Percentiles rank a stretch among this genome's conserved stretches.
These are phyloP conservation scores for Cadophora luteo-olivacea DNA, from an alignment of 2,329 filamentous ascomycete species.

Conservation along the genomic window DNA sequence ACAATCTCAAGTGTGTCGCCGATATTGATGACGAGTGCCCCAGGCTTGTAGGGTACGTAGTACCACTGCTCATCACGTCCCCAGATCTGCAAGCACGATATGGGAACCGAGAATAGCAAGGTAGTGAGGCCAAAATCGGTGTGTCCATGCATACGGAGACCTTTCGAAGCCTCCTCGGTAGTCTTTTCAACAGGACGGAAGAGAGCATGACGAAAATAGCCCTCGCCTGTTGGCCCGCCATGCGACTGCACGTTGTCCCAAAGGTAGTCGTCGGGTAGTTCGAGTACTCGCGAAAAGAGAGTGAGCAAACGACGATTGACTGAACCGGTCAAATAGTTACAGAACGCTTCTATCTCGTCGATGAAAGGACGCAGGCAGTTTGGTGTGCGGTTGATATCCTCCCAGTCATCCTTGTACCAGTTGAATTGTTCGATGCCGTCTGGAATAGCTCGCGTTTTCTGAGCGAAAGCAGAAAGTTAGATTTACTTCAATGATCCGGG, in stretches of 20 bases:
- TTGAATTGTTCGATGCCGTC: slow-evolving; percentile 62
- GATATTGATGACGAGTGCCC: slow-evolving; percentile 55
- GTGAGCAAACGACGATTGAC: slow-evolving; percentile 53
- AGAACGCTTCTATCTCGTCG: slow-evolving; percentile 55
- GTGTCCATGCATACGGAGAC: slow-evolving; percentile 54
- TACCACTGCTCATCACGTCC: slow-evolving; percentile 53
- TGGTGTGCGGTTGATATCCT: slow-evolving; percentile 51
- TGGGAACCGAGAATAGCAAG: slow-evolving; percentile 53
- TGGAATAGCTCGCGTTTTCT: slow-evolving; percentile 50
- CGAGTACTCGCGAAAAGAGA: slow-evolving; percentile 52
- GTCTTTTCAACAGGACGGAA: slow-evolving; percentile 47
- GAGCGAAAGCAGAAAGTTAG: slow-evolving; percentile 1
- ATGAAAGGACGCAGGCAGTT: slow-evolving; percentile 55
- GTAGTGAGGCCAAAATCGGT: slow-evolving; percentile 56
- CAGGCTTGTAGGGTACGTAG: slow-evolving; percentile 51
- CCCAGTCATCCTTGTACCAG: slow-evolving; percentile 56
- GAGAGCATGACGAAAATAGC: slow-evolving; percentile 54
- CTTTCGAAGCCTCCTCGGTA: slow-evolving; percentile 45
- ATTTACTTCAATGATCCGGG: background rate
- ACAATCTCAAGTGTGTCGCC: slow-evolving; percentile 53
- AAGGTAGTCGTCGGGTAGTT: slow-evolving; percentile 52
- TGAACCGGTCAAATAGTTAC: slow-evolving; percentile 54
- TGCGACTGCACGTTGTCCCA: slow-evolving; percentile 53
- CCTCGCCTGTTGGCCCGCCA: slow-evolving; percentile 50
- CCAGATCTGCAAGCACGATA: slow-evolving; percentile 55